Evolutionary conservation across 1,284 basidiomycete species (phyloP), one percentile per base, ranked within the genome.

Genomic region (Ganoderma lingzhi): DNA sequence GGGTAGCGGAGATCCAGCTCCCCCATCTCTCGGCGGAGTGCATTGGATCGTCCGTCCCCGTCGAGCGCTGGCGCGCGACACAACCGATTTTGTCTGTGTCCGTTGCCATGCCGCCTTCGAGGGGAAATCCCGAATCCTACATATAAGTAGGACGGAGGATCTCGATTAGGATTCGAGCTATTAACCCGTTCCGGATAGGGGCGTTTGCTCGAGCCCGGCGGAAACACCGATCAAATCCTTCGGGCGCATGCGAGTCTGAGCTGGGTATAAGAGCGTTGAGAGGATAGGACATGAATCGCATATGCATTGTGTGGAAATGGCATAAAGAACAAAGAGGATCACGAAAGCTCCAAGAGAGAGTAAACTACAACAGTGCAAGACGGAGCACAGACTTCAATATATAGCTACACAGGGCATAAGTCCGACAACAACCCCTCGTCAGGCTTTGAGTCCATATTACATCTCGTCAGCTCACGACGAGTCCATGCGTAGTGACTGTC

Each of bases 11-110:
- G 48, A 53, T 53, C 23, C 12, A 10, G 45, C 45, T 48, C 45
- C 45, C 4, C 19, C 8, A 48, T 48, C 45, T 48, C 10, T 56
- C 55, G 55, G 55, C 55, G 55, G 55, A 56, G 28, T 30, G 55
- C 55, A 56, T 19, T 56, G 17, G 55, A 56, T 56, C 55, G 48
- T n/a, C 48, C 55, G 48, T n/a, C 48, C 10, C 48, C 48, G 48
- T 53, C n/a, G 23, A n/a, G 23, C 28, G 23, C 23, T 30, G 48
- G 23, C 10, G 23, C 23, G 23, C 23, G 48, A 53, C 23, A 6
- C 48, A 6, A 15, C 23, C 23, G 23, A 53, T 28, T 53, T 4
- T 53, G 4, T 28, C 48, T 23, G 5, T 53, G 23, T 28, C 12
- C 23, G 23, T 53, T 53, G 12, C 48, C 23, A 53, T 53, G 48